Conservation (phyloP, 192 early-diverging fungal genomes). For the Coemansia sp. region DNA sequence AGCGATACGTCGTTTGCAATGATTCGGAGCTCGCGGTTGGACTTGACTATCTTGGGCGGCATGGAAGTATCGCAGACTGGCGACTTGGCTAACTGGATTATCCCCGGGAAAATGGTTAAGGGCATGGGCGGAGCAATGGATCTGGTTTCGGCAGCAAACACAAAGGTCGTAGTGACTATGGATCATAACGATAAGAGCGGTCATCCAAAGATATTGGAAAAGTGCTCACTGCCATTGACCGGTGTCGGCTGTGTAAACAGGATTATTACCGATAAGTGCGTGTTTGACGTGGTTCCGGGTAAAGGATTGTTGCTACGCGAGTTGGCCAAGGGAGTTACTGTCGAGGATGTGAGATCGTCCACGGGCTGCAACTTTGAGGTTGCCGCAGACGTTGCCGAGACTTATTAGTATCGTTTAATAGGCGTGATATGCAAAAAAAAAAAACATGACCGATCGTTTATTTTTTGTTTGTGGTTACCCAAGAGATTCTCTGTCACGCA, state of each 20-base stretch:
- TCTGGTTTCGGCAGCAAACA: conserved; percentile 67
- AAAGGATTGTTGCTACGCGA: conserved; percentile 65
- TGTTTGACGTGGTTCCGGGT: conserved; percentile 67
- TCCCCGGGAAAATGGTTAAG: conserved; percentile 87
- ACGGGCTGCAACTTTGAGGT: conserved; percentile 69
- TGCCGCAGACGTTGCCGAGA: conserved; percentile 50
- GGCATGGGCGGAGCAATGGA: conserved; percentile 87
- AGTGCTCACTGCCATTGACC: conserved; percentile 74
- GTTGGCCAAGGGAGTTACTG: conserved; percentile 61
- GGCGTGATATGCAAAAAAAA: neutral
- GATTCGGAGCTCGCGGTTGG: conserved; percentile 77
- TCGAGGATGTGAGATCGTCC: conserved; percentile 64
- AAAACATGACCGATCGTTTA: neutral
- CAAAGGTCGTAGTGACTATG: conserved; percentile 77
- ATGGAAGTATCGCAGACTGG: conserved; percentile 75
- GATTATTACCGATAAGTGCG: conserved; percentile 73
- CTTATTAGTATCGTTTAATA: conserved; percentile 23
- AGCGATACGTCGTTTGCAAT: conserved; percentile 79
- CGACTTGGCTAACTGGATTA: conserved; percentile 84
- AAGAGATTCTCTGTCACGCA: neutral
- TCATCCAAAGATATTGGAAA: conserved; percentile 71
- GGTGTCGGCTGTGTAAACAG: conserved; percentile 67
- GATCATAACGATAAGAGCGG: conserved; percentile 66
- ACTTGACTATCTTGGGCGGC: conserved; percentile 77
- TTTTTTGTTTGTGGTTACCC: neutral